phyloP scores from a whole-genome alignment of 2,329 filamentous ascomycete species.

The Dryadomyces quercivorus region DNA sequence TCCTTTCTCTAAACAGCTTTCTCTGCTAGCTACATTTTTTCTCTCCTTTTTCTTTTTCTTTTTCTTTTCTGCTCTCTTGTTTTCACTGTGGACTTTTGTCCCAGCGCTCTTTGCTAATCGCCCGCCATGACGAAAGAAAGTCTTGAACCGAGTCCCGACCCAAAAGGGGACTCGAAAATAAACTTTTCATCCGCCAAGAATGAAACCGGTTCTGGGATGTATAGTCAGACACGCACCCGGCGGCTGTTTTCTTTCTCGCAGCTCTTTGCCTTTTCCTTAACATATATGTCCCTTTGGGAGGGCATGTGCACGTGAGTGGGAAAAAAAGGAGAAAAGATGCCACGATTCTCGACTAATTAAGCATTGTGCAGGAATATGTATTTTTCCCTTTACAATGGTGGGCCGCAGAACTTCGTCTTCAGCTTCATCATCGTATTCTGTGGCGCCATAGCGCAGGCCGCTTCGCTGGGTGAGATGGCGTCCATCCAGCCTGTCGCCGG shows the following conservation, averaged over 20 bases:
- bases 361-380: slow-evolving; percentile 10
- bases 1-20: neutral
- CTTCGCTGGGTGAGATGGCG: slow-evolving; percentile 25
- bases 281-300: slow-evolving; percentile 7
- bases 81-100: neutral
- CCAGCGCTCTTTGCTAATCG: neutral
- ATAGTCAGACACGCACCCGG: slow-evolving; percentile 8
- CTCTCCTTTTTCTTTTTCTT: too few relatives aligned
- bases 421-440: slow-evolving; percentile 18
- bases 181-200: neutral
- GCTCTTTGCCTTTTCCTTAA: slow-evolving; percentile 9
- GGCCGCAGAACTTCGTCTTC: slow-evolving; percentile 19
- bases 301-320: slow-evolving; percentile 5
- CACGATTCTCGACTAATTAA: neutral
- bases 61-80: neutral
- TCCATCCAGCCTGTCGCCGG: slow-evolving; percentile 28
- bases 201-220: neutral
- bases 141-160: neutral
- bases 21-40: neutral
- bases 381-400: slow-evolving; percentile 20
- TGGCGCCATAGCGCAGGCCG: slow-evolving; percentile 19
- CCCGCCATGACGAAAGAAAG: neutral
- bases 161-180: neutral
- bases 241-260: slow-evolving; percentile 7
- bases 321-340: too few relatives aligned